Conservation (phyloP, 129 eudicot genomes). For the Calendula officinalis region DNA sequence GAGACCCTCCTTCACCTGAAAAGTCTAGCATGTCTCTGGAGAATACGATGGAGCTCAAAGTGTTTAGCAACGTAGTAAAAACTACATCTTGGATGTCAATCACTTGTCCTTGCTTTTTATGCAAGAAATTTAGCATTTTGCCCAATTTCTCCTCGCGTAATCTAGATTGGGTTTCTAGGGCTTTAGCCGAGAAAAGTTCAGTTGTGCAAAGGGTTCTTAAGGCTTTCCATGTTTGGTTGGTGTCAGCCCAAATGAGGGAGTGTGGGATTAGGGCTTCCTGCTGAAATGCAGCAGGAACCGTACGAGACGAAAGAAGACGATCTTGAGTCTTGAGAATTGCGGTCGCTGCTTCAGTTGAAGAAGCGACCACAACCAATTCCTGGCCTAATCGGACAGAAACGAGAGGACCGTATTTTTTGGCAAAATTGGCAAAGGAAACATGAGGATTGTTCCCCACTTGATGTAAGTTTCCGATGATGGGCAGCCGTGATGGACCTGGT, state of each 20-base stretch:
- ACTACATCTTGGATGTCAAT: not conserved
- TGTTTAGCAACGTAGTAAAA: not conserved
- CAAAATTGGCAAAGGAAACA: not conserved
- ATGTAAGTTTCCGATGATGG: not conserved
- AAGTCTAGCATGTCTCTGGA: no score
- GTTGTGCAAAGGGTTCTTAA: not conserved
- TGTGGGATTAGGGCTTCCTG: not conserved
- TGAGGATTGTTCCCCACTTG: no score
- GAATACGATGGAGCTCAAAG: no score
- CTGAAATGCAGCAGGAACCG: not conserved
- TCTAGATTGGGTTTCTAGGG: not conserved
- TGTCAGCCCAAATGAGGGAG: not conserved
- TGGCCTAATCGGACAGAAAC: not conserved
- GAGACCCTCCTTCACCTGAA: no score
- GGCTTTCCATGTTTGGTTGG: not conserved
- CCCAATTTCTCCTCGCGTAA: not conserved
- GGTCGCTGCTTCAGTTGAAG: not conserved
- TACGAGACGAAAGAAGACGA: no score
- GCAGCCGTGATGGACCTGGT: not conserved
- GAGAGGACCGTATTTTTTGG: not conserved
- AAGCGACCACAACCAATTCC: no score
- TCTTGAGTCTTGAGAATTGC: not conserved
- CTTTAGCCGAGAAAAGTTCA: not conserved
- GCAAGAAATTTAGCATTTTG: no score
- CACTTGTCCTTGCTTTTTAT: no score